Evolutionary conservation across 1,139 yeast genomes (phyloP), one percentile per base, ranked within the genome.

Genomic region (Blastobotrys proliferans): DNA sequence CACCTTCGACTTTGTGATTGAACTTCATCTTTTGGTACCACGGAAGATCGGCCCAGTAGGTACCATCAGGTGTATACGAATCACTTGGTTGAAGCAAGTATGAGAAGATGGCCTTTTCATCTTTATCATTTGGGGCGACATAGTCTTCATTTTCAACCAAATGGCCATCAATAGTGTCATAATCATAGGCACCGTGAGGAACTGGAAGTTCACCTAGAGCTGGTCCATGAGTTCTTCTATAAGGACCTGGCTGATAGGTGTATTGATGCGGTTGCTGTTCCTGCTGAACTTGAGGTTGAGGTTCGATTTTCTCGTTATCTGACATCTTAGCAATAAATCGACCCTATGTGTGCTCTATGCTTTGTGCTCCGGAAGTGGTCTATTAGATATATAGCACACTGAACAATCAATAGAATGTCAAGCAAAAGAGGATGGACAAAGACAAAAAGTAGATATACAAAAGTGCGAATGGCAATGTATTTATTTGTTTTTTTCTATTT

Each of bases 11-110:
- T 30, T 46, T 38, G 47, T 41, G 49, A 43, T 62, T 59, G 52
- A 64, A 64, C 30, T 41, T 27, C 24, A 51, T 38, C 17, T 58
- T 56, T 55, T 61, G 35, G 22, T 46, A 31, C n/a, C 56, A 36
- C 9, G 66, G 64, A 51, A 64, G 43, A 43, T 64, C 69, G 26
- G 68, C 69, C 69, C 69, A 64, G 57, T 64, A 64, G n/a, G 45
- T 50, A 21, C 67, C 67, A 21, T 59, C 57, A 14, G 47, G 52
- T 24, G 51, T 51, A 51, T 61, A 63, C 16, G 61, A 49, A 36
- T 63, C 68, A 19, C 46, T 51, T 5, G 68, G 68, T 40, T 58
- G 61, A 25, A 63, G 49, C 18, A 64, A 45, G 43, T 58, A 51
- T 35, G 54, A 52, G 54, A 63, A 63, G 28, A 61, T 59, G 24